phyloP scores from a whole-genome alignment of 1,284 basidiomycete genomes.

The Cryptococcus jaspeensis region DNA sequence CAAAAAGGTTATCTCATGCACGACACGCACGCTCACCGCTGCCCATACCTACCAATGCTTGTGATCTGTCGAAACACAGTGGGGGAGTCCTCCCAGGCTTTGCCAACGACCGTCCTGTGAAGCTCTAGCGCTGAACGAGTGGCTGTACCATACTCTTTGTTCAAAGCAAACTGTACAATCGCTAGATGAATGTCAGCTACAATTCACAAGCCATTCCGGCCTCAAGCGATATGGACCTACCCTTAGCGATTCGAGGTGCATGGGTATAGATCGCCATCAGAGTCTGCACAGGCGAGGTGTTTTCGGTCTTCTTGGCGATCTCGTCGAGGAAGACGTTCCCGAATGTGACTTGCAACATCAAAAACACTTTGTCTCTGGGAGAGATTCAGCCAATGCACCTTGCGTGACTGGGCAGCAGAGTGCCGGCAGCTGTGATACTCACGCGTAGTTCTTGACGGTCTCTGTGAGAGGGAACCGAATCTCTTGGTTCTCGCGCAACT shows the following conservation, averaged over 20 bases:
- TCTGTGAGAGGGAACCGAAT: conserved; percentile 34
- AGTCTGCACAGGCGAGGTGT: conserved; percentile 27
- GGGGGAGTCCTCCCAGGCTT: conserved; percentile 46
- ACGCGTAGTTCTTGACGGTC: conserved; percentile 32
- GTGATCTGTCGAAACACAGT: conserved; percentile 45
- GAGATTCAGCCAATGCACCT: conserved; percentile 5
- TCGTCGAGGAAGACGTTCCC: conserved; percentile 38
- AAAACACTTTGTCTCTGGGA: conserved; percentile 48
- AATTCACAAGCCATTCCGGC: not conserved
- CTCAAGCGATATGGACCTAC: conserved; percentile 13
- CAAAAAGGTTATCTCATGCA: not conserved
- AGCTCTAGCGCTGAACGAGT: conserved; percentile 33
- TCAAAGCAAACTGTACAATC: conserved; percentile 31
- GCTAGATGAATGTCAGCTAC: conserved; percentile 16
- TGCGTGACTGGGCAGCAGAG: too few relatives aligned
- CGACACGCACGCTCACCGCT: not conserved
- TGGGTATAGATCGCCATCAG: conserved; percentile 33
- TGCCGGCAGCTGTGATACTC: conserved; percentile 1
- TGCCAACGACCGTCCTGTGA: conserved; percentile 35
- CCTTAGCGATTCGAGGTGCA: conserved; percentile 40
- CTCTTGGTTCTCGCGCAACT: conserved; percentile 28
- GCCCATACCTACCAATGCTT: conserved; percentile 26
- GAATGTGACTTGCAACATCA: conserved; percentile 43
- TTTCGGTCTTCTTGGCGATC: conserved; percentile 28
- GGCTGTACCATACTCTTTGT: conserved; percentile 27